Base-by-base conservation (phyloP, 2,329 filamentous ascomycete genomes). In the Rutstroemia sp. region DNA sequence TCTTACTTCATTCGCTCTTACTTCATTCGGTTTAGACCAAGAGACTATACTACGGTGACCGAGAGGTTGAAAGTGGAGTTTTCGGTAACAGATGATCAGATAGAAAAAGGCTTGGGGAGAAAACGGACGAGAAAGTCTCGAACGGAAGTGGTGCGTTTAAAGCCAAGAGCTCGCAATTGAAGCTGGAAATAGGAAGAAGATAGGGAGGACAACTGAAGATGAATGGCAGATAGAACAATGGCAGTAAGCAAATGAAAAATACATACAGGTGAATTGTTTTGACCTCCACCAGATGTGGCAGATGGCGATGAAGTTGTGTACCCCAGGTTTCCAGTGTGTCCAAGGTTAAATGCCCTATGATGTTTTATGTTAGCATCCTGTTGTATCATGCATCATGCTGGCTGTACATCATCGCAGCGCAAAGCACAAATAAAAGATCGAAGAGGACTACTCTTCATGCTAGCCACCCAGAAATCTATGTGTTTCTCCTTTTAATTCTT, bases 281-380 rank as follows among this genome's bases (percentile, higher is more conserved):
- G 81, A 53, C 83, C 83, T 62, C 81, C 83, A 47, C 68, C 71
- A 60, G 82, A 80, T 42, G 50, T 53, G 42, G 81, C 81, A 59
- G 83, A 82, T 48, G 83, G 82, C 47, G 83, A 84, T 62, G 82
- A 81, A 61, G 81, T 84, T 65, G 80, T 77, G 69, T 81, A 83
- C 63, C 76, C 81, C 76, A 83, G 60, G 16, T 45, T 57, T 34
- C 45, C 44, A 60, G 47, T 62, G 48, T 60, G 61, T 62, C 63
- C 64, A 38, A 64, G 60, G 58, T 63, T 66, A 57, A 69, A 69
- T 19, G 65, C 61, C 59, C 67, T 69, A 51, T 53, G 44, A 42
- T 53, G 48, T 48, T 49, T 30, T 47, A 17, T 56, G 53, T 67
- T 62, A 68, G 66, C 64, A 41, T 45, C 10, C 7, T 19, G 42